These are phyloP conservation scores for Theobroma cacao DNA, from an alignment of 345 rosid genomes.

Conservation along the genomic window DNA sequence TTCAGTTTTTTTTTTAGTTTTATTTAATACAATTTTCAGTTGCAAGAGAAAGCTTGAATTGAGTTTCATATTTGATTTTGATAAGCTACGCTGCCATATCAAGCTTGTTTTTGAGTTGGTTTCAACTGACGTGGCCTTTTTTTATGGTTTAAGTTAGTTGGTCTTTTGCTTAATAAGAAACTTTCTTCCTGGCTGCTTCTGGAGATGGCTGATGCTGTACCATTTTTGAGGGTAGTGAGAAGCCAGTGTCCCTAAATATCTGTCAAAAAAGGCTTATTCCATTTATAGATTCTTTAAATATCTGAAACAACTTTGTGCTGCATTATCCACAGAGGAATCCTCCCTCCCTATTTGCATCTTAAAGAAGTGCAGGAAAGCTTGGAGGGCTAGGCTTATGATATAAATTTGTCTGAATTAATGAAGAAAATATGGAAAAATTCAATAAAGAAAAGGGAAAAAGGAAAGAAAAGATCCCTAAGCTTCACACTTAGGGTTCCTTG, in stretches of 20 bases:
- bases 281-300: not conserved
- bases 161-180: not conserved
- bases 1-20: not conserved
- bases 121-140: not conserved
- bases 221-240: not conserved
- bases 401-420: not conserved
- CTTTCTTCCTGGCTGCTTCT: not conserved
- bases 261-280: not conserved
- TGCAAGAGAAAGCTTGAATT: not conserved
- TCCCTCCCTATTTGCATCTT: not conserved
- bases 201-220: not conserved
- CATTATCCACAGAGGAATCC: not conserved
- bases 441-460: too few relatives aligned
- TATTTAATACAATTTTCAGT: not conserved
- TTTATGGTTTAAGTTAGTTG: not conserved
- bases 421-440: too few relatives aligned
- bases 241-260: not conserved
- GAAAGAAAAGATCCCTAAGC: not conserved
- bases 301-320: not conserved
- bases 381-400: not conserved
- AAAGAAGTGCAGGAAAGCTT: not conserved
- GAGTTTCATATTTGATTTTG: not conserved
- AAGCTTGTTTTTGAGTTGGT: not conserved
- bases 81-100: not conserved
- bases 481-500: not conserved